phyloP scores from a whole-genome alignment of 805 yeast genomes.

The Teunomyces funiuensis region DNA sequence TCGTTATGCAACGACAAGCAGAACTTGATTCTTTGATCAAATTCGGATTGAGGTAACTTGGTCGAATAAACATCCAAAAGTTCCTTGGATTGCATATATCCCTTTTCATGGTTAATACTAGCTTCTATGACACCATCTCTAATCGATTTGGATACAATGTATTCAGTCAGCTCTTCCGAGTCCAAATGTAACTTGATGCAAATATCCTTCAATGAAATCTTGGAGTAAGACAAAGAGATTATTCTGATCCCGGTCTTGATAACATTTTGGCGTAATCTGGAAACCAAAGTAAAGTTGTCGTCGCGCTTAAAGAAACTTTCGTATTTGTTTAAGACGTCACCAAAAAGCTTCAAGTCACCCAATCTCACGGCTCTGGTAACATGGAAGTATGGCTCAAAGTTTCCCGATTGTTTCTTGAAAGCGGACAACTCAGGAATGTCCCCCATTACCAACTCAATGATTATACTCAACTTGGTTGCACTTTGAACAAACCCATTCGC shows the following conservation, averaged over 20 bases:
- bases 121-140: slow-evolving; percentile 98
- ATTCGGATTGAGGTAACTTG: slow-evolving; percentile 78
- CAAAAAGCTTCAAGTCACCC: slow-evolving; percentile 85
- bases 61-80: slow-evolving; percentile 85
- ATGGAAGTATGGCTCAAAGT: slow-evolving; percentile 75
- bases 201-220: slow-evolving; percentile 88
- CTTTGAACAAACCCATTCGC: slow-evolving; percentile 87
- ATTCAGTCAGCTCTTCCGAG: slow-evolving; percentile 94
- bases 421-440: slow-evolving; percentile 89
- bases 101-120: slow-evolving; percentile 82
- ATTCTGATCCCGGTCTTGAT: slow-evolving; percentile 96
- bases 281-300: slow-evolving; percentile 78
- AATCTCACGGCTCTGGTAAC: slow-evolving; percentile 88
- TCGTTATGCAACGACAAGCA: slow-evolving; percentile 90
- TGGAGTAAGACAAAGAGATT: slow-evolving; percentile 86
- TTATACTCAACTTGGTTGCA: slow-evolving; percentile 82
- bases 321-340: slow-evolving; percentile 63
- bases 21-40: slow-evolving; percentile 91
- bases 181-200: slow-evolving; percentile 90
- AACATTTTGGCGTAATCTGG: slow-evolving; percentile 92
- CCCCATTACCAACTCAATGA: slow-evolving; percentile 92
- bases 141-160: slow-evolving; percentile 93
- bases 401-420: slow-evolving; percentile 62
- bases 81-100: slow-evolving; percentile 89
- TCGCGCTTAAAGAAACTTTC: slow-evolving; percentile 66